Percentiles rank a stretch among this genome's conserved stretches.
Evolutionary conservation across 2,329 filamentous ascomycete species (phyloP).

Genomic region (Colletotrichum coccodes): DNA sequence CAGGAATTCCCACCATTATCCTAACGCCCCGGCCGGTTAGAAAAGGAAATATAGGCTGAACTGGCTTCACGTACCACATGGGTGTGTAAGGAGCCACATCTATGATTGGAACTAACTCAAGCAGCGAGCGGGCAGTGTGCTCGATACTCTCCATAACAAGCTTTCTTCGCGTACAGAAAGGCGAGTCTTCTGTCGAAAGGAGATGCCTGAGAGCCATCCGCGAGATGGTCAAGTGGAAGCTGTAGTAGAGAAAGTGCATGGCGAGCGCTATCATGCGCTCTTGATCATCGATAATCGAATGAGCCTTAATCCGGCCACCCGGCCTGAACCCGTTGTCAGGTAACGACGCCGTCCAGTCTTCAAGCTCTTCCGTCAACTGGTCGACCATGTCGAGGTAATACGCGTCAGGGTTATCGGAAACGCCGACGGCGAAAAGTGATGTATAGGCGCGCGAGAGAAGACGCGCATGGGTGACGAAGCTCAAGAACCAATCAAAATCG

Average conservation of each 20-base stretch:
- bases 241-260: slow-evolving; percentile 42
- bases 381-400: slow-evolving; percentile 41
- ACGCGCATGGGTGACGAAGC: slow-evolving; percentile 41
- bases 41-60: too few species aligned
- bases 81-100: slow-evolving; percentile 42
- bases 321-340: slow-evolving; percentile 35
- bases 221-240: slow-evolving; percentile 39
- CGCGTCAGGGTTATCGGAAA: slow-evolving; percentile 36
- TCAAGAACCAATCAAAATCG: slow-evolving; percentile 47
- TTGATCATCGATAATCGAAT: slow-evolving; percentile 11
- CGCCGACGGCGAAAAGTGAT: slow-evolving; percentile 46
- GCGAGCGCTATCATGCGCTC: slow-evolving; percentile 28
- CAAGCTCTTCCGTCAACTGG: slow-evolving; percentile 39
- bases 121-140: slow-evolving; percentile 37
- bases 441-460: slow-evolving; percentile 45
- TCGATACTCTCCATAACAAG: slow-evolving; percentile 35
- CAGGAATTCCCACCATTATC: slow-evolving; percentile 45
- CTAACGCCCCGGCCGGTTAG: slow-evolving; percentile 24
- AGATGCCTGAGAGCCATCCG: slow-evolving; percentile 38
- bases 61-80: slow-evolving; percentile 36
- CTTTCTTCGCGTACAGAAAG: slow-evolving; percentile 25
- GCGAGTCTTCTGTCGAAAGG: slow-evolving; percentile 25
- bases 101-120: slow-evolving; percentile 41
- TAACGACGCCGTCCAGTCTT: slow-evolving; percentile 41
- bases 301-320: slow-evolving; percentile 24